A percentile compares a stretch with the other conserved stretches of the same genome.
Conservation (phyloP, 2,329 filamentous ascomycete species). For the Purpureocillium takamizusanense region DNA sequence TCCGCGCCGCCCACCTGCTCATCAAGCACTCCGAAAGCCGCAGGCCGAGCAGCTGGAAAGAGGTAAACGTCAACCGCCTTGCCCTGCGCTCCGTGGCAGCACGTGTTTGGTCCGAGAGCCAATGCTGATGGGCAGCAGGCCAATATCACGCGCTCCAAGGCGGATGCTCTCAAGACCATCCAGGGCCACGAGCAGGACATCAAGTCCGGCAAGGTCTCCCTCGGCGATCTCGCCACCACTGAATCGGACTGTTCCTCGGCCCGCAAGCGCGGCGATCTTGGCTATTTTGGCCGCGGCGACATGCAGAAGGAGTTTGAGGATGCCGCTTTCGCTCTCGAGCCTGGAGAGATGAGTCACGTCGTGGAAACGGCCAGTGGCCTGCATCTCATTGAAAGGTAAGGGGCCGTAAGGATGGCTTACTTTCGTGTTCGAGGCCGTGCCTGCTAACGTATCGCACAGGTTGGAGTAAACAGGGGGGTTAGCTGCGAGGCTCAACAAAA, state of each 20-base stretch:
- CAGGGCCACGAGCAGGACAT: constrained; percentile 68
- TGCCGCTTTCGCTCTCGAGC: constrained; percentile 81
- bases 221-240: constrained; percentile 76
- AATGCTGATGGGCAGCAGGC: constrained; percentile 31
- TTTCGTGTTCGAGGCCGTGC: neutral
- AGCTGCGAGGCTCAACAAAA: too few relatives aligned
- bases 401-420: constrained; percentile 6
- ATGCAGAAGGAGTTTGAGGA: constrained; percentile 99
- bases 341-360: constrained; percentile 76
- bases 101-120: too few relatives aligned
- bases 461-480: neutral
- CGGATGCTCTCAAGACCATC: constrained; percentile 75
- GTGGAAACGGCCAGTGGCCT: constrained; percentile 90
- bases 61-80: constrained; percentile 33
- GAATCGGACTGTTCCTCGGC: constrained; percentile 97
- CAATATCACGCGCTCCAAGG: constrained; percentile 79
- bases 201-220: constrained; percentile 52
- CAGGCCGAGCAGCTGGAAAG: constrained; percentile 86
- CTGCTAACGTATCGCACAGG: neutral
- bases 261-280: constrained; percentile 86
- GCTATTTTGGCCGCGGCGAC: constrained; percentile 87
- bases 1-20: constrained; percentile 83
- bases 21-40: constrained; percentile 89
- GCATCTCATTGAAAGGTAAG: constrained; percentile 88
- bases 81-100: too few relatives aligned